Evolutionary conservation across 331 rosid species (phyloP).

Genomic region (Dryas integrifolia): DNA sequence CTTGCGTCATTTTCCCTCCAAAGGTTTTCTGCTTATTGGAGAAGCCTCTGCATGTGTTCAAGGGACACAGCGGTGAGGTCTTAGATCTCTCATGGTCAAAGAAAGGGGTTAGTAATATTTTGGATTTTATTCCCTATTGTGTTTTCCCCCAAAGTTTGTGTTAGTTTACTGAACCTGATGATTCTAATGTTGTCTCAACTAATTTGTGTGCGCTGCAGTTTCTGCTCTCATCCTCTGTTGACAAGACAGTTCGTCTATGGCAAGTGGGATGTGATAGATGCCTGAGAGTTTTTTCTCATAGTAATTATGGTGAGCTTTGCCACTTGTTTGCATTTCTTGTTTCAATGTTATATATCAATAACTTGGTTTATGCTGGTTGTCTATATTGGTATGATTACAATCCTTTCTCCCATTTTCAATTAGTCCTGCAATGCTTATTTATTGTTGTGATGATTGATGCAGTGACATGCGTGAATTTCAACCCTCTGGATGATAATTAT

Average conservation of each 20-base stretch:
- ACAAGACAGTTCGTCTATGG: slow-evolving; percentile 77
- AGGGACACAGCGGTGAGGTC: slow-evolving; percentile 56
- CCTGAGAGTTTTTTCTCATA: slow-evolving; percentile 60
- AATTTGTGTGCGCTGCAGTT: slow-evolving; percentile 40
- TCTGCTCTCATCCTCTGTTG: slow-evolving; percentile 70
- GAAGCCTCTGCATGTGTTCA: slow-evolving; percentile 68
- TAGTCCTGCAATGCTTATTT: slow-evolving; percentile 9
- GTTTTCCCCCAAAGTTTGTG: background rate
- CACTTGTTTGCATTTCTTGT: background rate
- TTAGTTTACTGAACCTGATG: slow-evolving; percentile 17
- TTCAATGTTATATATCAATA: background rate
- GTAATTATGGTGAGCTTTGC: slow-evolving; percentile 59
- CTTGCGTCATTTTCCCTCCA: slow-evolving; percentile 61
- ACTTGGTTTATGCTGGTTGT: slow-evolving; percentile 20
- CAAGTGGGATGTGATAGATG: slow-evolving; percentile 57
- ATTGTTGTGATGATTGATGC: slow-evolving; percentile 36
- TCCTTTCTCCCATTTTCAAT: slow-evolving; percentile 2
- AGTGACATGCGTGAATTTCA: slow-evolving; percentile 72
- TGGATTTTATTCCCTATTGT: background rate
- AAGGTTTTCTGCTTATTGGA: slow-evolving; percentile 49
- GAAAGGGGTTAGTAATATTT: slow-evolving; percentile 57
- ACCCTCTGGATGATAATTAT: slow-evolving; percentile 57
- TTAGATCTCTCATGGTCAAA: slow-evolving; percentile 74
- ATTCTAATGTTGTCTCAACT: slow-evolving; percentile 20
- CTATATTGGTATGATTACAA: slow-evolving; percentile 10